phyloP scores from a whole-genome alignment of 2,329 filamentous ascomycete species.

The Trichoderma polysporum region DNA sequence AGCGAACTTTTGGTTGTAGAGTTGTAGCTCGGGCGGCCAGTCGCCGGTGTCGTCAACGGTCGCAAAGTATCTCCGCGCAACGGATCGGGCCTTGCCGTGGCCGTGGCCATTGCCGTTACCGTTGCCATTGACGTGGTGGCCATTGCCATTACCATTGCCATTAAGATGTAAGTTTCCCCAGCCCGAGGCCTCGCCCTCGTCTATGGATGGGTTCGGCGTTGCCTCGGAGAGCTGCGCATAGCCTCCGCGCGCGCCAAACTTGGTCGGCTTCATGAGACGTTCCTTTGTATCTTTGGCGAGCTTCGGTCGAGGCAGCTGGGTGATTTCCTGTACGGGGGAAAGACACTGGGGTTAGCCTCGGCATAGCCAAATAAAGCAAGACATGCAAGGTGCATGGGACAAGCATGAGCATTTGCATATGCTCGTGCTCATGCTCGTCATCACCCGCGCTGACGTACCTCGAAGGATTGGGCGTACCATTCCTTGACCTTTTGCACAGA shows the following conservation, averaged over 20 bases:
- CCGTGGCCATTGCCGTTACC: background rate
- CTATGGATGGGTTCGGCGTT: slow-evolving; percentile 86
- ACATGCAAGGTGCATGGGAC: background rate
- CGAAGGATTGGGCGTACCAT: slow-evolving; percentile 99
- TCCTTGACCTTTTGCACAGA: slow-evolving; percentile 93
- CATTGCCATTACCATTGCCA: slow-evolving; percentile 47
- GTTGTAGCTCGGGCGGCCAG: slow-evolving; percentile 91
- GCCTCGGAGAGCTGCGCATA: slow-evolving; percentile 76
- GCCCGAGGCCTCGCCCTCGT: slow-evolving; percentile 75
- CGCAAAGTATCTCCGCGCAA: slow-evolving; percentile 72
- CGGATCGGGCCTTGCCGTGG: slow-evolving; percentile 46
- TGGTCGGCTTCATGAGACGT: slow-evolving; percentile 70
- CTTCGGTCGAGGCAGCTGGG: slow-evolving; percentile 73
- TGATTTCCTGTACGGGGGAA: slow-evolving; percentile 72
- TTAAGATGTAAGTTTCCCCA: slow-evolving; percentile 45
- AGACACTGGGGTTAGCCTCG: background rate
- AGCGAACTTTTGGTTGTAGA: slow-evolving; percentile 91
- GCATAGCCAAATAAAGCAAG: background rate
- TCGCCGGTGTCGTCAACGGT: slow-evolving; percentile 83
- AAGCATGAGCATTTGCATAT: too few relatives aligned
- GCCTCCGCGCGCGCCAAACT: slow-evolving; percentile 54
- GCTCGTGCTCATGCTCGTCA: background rate
- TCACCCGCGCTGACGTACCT: slow-evolving; percentile 62
- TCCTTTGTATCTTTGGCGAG: slow-evolving; percentile 75
- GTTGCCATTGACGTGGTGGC: slow-evolving; percentile 29